These are phyloP conservation scores for Globisporangium orthogonon DNA, from an alignment of 352 stramenopile genomes.

Conservation along the genomic window DNA sequence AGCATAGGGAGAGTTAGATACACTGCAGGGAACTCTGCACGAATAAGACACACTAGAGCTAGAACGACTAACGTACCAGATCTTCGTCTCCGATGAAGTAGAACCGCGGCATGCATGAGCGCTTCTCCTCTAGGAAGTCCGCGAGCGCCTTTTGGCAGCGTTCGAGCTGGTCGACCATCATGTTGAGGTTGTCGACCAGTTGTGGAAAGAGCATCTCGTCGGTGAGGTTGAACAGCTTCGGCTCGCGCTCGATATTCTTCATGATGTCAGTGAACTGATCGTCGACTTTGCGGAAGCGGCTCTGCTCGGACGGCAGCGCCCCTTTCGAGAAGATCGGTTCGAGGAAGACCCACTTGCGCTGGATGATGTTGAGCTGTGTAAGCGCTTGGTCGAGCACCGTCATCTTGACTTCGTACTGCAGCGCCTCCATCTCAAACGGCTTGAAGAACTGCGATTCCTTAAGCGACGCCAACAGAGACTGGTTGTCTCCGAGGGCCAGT, in stretches of 20 bases:
- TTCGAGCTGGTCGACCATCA: conserved; percentile 92
- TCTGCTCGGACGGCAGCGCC: conserved; percentile 88
- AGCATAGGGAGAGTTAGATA: not conserved
- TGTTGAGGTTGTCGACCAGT: conserved; percentile 65
- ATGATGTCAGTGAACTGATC: conserved; percentile 94
- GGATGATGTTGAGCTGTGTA: conserved; percentile 86
- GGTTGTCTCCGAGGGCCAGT: conserved; percentile 93
- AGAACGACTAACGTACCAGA: conserved; percentile 21
- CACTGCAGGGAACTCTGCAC: too few species aligned
- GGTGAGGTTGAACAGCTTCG: conserved; percentile 90
- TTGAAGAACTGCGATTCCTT: conserved; percentile 97
- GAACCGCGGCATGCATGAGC: conserved; percentile 91
- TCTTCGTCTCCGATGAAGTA: conserved; percentile 97
- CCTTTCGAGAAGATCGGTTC: conserved; percentile 95
- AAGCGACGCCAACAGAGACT: conserved; percentile 90
- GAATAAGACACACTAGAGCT: not conserved
- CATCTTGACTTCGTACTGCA: conserved; percentile 90
- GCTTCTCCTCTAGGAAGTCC: conserved; percentile 94
- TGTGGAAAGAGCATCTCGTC: conserved; percentile 90
- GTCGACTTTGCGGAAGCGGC: conserved; percentile 89
- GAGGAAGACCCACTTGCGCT: conserved; percentile 96
- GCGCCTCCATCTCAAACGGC: conserved; percentile 88
- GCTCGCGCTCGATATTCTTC: conserved; percentile 75
- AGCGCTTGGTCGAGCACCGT: conserved; percentile 76
- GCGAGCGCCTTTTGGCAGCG: conserved; percentile 91